Evolutionary conservation across 257 asterid species (phyloP), one percentile per base, ranked within the genome.

Genomic region (Euphrasia confusa): DNA sequence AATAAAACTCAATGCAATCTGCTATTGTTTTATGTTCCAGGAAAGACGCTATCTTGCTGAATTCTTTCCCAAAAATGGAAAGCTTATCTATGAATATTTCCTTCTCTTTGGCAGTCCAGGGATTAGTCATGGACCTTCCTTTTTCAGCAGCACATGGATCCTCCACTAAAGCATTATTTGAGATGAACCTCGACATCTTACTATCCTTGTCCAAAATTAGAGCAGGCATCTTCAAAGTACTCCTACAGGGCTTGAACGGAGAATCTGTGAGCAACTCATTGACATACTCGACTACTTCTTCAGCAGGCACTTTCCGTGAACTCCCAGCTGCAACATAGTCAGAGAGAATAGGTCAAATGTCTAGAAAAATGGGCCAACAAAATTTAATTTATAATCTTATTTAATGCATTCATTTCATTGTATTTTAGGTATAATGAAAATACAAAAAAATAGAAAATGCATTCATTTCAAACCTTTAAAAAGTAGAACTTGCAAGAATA

Each of bases 1-100:
- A 93, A 72, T 93, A 93, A 68, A 93, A 93, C 83, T 93, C 95
- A 18, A 93, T 40, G 71, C 99, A 93, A 75, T 93, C 99, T 4
- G 99, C 97, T 42, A 83, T 69, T 35, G 94, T 85, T 68, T 83
- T 93, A 64, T 82, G 86, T 18, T 80, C 81, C 27, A 93, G 77
- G 75, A 81, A 90, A 63, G 96, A 90, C 61, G 94, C 83, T 42
- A 93, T 93, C 73, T 77, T 82, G 8, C 47, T 54, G 76, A 93
- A 93, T 71, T 90, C 76, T 71, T 93, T 93, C 67, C 99, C 97
- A 59, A 78, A 73, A 10, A 61, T 18, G 14, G 84, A 80, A 67
- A 89, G 86, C 63, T 82, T 93, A 65, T 85, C 95, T 33, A 93
- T 83, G 75, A 93, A 93, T 33, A 73, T 76, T 64, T 87, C 90